Evolutionary conservation across 306 rosid species (phyloP).

Genomic region (Casuarina equisetifolia): DNA sequence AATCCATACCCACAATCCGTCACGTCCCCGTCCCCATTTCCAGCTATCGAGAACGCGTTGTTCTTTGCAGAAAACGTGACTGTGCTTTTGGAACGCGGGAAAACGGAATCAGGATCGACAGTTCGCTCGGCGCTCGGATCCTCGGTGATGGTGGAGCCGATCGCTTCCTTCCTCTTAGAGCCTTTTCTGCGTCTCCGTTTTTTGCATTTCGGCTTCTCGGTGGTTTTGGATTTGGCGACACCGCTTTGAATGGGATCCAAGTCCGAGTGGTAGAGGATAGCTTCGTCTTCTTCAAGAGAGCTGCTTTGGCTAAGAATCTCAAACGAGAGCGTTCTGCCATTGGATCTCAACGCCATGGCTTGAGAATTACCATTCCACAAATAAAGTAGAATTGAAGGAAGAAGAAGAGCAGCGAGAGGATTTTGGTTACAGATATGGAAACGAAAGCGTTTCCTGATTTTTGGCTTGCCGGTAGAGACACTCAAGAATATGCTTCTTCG

Average conservation of each 20-base stretch:
- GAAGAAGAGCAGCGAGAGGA: background rate
- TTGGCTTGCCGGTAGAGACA: background rate
- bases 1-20: constrained; percentile 32
- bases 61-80: background rate
- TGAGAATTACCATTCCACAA: background rate
- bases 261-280: constrained; percentile 23
- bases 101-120: constrained; percentile 10
- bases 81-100: constrained; percentile 3
- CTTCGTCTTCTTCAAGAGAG: constrained; percentile 36
- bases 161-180: constrained; percentile 45
- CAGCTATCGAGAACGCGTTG: constrained; percentile 21
- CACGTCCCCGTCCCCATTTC: background rate
- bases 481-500: background rate
- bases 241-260: constrained; percentile 36
- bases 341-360: constrained; percentile 66
- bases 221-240: constrained; percentile 13
- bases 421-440: background rate
- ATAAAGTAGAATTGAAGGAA: background rate
- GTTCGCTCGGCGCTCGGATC: constrained; percentile 30
- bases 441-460: background rate
- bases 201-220: constrained; percentile 36
- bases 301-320: constrained; percentile 53
- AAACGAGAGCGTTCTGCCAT: constrained; percentile 62
- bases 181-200: constrained; percentile 49
- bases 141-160: constrained; percentile 43